These are phyloP conservation scores for Actinidia arguta DNA, from an alignment of 179 eudicot species.

Conservation along the genomic window DNA sequence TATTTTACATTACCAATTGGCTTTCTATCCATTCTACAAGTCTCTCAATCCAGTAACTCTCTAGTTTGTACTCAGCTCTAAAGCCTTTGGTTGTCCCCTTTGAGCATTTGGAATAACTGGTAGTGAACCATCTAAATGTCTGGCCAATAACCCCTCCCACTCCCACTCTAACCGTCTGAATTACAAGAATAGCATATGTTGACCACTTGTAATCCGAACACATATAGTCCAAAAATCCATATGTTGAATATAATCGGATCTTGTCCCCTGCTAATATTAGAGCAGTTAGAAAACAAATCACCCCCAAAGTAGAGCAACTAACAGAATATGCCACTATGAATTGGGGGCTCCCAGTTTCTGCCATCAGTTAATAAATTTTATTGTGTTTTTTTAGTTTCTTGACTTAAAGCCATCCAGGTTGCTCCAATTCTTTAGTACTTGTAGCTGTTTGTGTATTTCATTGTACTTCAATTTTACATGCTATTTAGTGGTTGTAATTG, in stretches of 20 bases:
- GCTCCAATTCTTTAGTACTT: neutral
- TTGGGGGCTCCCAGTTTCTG: constrained; percentile 26
- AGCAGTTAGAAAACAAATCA: constrained; percentile 3
- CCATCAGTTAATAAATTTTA: constrained; percentile 26
- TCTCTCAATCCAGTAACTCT: constrained; percentile 38
- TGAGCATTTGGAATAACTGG: constrained; percentile 11
- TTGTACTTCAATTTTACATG: constrained; percentile 14
- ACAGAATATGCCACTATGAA: constrained; percentile 26
- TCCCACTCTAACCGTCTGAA: constrained; percentile 30
- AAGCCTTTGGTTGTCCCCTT: neutral
- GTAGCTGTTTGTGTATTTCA: neutral
- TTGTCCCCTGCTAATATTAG: neutral
- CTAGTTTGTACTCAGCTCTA: constrained; percentile 9
- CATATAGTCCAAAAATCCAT: no score
- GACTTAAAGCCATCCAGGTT: neutral
- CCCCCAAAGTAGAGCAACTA: neutral
- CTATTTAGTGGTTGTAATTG: constrained; percentile 17
- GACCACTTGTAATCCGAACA: constrained; percentile 38
- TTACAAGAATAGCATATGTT: constrained; percentile 1
- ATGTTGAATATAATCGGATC: neutral
- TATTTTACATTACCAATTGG: neutral
- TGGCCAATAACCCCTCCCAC: constrained; percentile 34
- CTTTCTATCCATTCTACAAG: constrained; percentile 6
- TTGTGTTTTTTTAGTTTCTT: constrained; percentile 2
- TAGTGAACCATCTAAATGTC: constrained; percentile 28